A percentile compares a stretch with the other conserved stretches of the same genome.
Conservation (phyloP, 2,329 filamentous ascomycete species). For the Trichoderma oligosporum region DNA sequence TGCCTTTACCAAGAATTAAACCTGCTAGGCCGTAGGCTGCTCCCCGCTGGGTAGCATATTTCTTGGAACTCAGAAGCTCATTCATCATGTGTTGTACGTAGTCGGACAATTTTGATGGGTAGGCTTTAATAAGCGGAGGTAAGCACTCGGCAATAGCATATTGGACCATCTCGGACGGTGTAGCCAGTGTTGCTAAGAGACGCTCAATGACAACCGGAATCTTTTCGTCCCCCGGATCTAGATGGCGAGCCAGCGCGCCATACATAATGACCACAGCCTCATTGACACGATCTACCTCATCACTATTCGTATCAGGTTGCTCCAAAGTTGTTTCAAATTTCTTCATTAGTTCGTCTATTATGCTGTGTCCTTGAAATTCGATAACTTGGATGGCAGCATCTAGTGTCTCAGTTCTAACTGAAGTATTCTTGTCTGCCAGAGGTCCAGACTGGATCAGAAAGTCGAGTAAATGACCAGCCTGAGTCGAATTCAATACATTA, state of each 20-base stretch:
- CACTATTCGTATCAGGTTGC: slow-evolving; percentile 74
- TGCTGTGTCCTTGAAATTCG: slow-evolving; percentile 71
- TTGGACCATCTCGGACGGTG: slow-evolving; percentile 93
- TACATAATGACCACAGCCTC: slow-evolving; percentile 98
- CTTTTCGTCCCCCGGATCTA: slow-evolving; percentile 79
- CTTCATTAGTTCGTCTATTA: slow-evolving; percentile 87
- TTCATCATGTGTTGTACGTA: slow-evolving; percentile 81
- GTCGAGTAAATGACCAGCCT: slow-evolving; percentile 72
- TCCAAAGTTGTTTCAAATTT: slow-evolving; percentile 88
- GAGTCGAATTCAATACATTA: slow-evolving; percentile 60
- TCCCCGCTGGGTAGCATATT: slow-evolving; percentile 87
- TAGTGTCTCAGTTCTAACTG: slow-evolving; percentile 85
- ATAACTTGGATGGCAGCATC: slow-evolving; percentile 82
- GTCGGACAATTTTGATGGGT: slow-evolving; percentile 68
- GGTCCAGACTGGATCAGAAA: slow-evolving; percentile 86
- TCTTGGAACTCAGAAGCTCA: slow-evolving; percentile 79
- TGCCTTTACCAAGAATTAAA: slow-evolving; percentile 81
- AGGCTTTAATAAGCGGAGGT: slow-evolving; percentile 82
- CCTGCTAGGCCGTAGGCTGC: slow-evolving; percentile 93
- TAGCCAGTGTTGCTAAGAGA: slow-evolving; percentile 81
- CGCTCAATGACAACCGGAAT: slow-evolving; percentile 84
- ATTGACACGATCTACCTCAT: slow-evolving; percentile 83
- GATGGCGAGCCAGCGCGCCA: slow-evolving; percentile 83
- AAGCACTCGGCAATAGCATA: slow-evolving; percentile 94
- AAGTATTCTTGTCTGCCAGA: slow-evolving; percentile 73